Base-by-base conservation (phyloP, 2,329 filamentous ascomycete genomes). In the Aspergillus sp. region DNA sequence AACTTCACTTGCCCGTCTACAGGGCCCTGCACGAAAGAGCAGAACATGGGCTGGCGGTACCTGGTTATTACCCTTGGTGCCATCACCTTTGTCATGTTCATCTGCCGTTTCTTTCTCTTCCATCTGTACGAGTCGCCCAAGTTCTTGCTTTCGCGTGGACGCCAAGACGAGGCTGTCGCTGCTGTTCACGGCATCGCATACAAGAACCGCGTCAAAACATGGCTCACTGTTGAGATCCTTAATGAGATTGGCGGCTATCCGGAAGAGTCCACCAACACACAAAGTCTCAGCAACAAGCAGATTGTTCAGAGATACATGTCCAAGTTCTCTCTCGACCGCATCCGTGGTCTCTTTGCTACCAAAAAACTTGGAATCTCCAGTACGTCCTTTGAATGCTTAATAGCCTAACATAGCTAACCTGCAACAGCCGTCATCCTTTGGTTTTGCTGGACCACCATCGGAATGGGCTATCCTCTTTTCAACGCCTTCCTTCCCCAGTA, bases 401-500 rank as follows among this genome's bases (percentile, higher is more conserved):
- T 1, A 69, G 50, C 8, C n/a, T 30, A 15, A 31, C 19, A 23
- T 43, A 38, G 7, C 62, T 71, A 68, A 66, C 65, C 48, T 19
- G 31, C 45, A 53, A 28, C 51, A 77, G 71, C 83, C 30, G 62
- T 76, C 13, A 72, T 85, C 1, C 74, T 94, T 52, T 93, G 90
- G 90, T 91, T 93, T 76, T 88, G 87, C 73, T 96, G 92, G 92
- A 84, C 88, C 0, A 89, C 87, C 15, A 93, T 96, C 67, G 92
- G 92, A 62, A 90, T 96, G 87, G 91, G 89, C 3, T 96, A 94
- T 71, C 92, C 91, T 1, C 85, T 96, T 1, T 96, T 94, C 84
- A 95, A 95, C 76, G 90, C 91, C 56, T 96, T 96, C 78, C 83
- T 96, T n/a, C 92, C 92, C 0, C 91, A 95, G 68, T 95, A 95